Evolutionary conservation across 495 filamentous ascomycete genomes (phyloP).

Genomic region (Penicillium bovifimosum): DNA sequence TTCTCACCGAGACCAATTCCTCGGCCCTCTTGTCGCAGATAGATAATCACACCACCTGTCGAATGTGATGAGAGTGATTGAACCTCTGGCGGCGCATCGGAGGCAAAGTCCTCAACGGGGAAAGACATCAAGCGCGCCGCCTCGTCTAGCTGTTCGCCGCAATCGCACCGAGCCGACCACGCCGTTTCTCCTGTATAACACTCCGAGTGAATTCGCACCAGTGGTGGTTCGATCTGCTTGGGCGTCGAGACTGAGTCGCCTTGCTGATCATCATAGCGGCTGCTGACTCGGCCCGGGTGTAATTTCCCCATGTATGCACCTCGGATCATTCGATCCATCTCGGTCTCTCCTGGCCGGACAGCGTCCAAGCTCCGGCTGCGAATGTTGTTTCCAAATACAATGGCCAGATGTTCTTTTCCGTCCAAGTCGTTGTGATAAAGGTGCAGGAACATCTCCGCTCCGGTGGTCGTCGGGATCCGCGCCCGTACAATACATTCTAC

Average conservation of each 20-base stretch:
- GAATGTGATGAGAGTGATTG: slow-evolving; percentile 46
- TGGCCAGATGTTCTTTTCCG: slow-evolving; percentile 95
- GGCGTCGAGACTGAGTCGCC: slow-evolving; percentile 9
- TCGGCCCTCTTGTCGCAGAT: slow-evolving; percentile 90
- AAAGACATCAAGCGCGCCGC: slow-evolving; percentile 90
- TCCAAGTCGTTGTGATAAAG: slow-evolving; percentile 90
- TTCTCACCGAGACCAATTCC: slow-evolving; percentile 94
- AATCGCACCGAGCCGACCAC: slow-evolving; percentile 96
- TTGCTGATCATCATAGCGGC: slow-evolving; percentile 45
- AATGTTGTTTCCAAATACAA: slow-evolving; percentile 87
- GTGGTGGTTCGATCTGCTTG: slow-evolving; percentile 41
- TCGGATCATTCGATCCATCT: slow-evolving; percentile 91
- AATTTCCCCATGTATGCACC: slow-evolving; percentile 87
- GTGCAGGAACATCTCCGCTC: slow-evolving; percentile 95
- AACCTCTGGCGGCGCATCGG: slow-evolving; percentile 30
- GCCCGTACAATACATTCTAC: slow-evolving; percentile 81
- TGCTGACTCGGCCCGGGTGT: slow-evolving; percentile 77
- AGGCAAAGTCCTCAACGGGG: slow-evolving; percentile 39
- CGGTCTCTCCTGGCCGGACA: slow-evolving; percentile 79
- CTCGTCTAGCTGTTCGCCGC: slow-evolving; percentile 95
- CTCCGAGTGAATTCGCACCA: slow-evolving; percentile 94
- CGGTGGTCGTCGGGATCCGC: slow-evolving; percentile 79
- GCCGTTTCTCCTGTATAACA: slow-evolving; percentile 99
- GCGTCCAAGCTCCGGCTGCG: slow-evolving; percentile 74
- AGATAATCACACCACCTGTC: slow-evolving; percentile 84